Conservation (phyloP, 2,329 filamentous ascomycete species). For the Albifimbria verrucaria region DNA sequence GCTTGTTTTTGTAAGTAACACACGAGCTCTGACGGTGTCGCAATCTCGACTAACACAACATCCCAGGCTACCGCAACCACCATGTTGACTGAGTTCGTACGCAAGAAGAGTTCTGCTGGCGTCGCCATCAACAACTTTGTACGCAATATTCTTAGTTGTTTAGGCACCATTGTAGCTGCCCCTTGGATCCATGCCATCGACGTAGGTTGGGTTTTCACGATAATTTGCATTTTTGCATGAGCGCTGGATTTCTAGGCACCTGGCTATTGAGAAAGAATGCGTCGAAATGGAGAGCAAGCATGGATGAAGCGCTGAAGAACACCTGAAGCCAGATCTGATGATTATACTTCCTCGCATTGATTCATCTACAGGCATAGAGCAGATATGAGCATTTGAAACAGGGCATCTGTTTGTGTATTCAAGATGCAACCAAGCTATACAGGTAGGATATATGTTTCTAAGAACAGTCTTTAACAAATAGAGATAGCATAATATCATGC, state of each 20-base stretch:
- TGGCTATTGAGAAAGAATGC: slow-evolving; percentile 60
- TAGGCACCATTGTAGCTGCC: slow-evolving; percentile 66
- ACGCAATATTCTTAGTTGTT: slow-evolving; percentile 72
- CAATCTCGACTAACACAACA: slow-evolving; percentile 7
- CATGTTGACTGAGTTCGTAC: slow-evolving; percentile 84
- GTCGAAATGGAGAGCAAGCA: slow-evolving; percentile 58
- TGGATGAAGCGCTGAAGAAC: slow-evolving; percentile 50
- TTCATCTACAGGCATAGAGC: neutral
- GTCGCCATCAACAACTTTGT: slow-evolving; percentile 82
- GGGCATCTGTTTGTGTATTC: neutral
- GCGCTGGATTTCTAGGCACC: slow-evolving; percentile 55
- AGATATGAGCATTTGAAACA: neutral
- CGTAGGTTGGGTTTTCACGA: slow-evolving; percentile 73
- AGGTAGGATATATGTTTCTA: neutral
- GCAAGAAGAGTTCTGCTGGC: slow-evolving; percentile 64
- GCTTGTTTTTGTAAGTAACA: slow-evolving; percentile 64
- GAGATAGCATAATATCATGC: neutral
- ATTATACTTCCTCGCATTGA: neutral
- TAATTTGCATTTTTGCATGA: slow-evolving; percentile 49
- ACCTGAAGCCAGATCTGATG: no score
- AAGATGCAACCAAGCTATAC: neutral
- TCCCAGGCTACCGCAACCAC: slow-evolving; percentile 62
- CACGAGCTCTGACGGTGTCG: neutral
- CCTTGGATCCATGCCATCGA: slow-evolving; percentile 70
- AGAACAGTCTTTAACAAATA: neutral